Evolutionary conservation across 192 early-diverging fungal species (phyloP).

Genomic region (Paraglomus occultum): DNA sequence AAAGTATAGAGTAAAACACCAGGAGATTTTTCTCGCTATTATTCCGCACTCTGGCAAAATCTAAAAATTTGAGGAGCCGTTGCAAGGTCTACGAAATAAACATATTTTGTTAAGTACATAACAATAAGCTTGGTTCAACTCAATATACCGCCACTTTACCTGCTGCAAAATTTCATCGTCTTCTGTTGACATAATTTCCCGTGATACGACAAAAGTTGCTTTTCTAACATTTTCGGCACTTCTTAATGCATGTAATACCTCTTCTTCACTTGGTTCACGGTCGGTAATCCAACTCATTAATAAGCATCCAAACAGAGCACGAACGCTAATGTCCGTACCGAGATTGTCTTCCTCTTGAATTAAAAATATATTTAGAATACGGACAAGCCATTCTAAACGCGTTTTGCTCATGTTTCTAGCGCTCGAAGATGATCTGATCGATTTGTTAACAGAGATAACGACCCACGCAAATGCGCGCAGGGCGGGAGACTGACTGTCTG

Average conservation of each 20-base stretch:
- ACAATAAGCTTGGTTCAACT: not conserved
- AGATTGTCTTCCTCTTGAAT: conserved; percentile 16
- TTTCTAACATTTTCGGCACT: not conserved
- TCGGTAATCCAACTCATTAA: not conserved
- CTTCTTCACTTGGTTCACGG: conserved; percentile 3
- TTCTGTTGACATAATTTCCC: conserved; percentile 6
- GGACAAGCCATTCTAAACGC: conserved; percentile 43
- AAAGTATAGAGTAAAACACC: too few species aligned
- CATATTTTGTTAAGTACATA: not conserved
- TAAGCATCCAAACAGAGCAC: conserved; percentile 33
- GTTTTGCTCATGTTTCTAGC: conserved; percentile 21
- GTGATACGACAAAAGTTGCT: not conserved
- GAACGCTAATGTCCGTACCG: conserved; percentile 29
- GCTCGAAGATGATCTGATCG: not conserved
- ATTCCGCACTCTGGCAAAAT: not conserved
- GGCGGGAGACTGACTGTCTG: not conserved
- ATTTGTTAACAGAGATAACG: conserved; percentile 32
- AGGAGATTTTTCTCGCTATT: too few species aligned
- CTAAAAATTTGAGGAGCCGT: conserved; percentile 1
- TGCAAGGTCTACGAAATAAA: conserved; percentile 13
- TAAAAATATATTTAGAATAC: conserved; percentile 52
- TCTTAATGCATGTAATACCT: conserved; percentile 6
- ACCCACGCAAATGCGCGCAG: conserved; percentile 36
- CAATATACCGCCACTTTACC: not conserved
- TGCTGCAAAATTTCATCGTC: not conserved